A percentile compares a stretch with the other conserved stretches of the same genome.
Conservation (phyloP, 1,284 basidiomycete genomes). For the Tremellales sp. region DNA sequence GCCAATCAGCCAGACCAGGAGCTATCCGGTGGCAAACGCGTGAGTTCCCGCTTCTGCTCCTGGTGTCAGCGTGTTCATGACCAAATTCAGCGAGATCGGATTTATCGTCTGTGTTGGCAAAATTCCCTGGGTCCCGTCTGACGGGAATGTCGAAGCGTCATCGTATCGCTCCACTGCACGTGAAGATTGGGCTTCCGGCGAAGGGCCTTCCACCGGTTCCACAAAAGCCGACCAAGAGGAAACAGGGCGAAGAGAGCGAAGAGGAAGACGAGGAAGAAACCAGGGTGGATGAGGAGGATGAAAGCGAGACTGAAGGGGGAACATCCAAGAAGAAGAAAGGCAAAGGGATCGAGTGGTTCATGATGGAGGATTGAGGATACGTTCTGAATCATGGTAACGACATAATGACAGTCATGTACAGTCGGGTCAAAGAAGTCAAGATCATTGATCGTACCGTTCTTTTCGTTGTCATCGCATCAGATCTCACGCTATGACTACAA, state of each 20-base stretch:
- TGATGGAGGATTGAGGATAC: neutral
- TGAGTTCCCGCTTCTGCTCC: slow-evolving; percentile 13
- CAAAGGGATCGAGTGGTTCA: neutral
- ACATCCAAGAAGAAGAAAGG: neutral
- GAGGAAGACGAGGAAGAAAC: slow-evolving; percentile 34
- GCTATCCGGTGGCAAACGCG: slow-evolving; percentile 37
- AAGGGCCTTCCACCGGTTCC: slow-evolving; percentile 44
- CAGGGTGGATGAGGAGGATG: neutral
- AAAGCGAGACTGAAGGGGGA: neutral
- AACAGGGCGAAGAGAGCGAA: slow-evolving; percentile 29
- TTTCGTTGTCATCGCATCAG: too few relatives aligned
- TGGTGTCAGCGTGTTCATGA: neutral
- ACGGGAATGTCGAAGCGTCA: slow-evolving; percentile 41
- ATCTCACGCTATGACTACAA: too few relatives aligned
- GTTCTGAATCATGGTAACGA: too few relatives aligned
- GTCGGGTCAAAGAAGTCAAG: too few relatives aligned
- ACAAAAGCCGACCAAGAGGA: slow-evolving; percentile 39
- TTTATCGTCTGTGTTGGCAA: slow-evolving; percentile 36
- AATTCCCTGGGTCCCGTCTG: slow-evolving; percentile 35
- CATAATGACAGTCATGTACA: too few relatives aligned
- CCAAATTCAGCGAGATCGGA: slow-evolving; percentile 37
- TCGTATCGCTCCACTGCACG: slow-evolving; percentile 40
- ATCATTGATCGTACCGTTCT: too few relatives aligned
- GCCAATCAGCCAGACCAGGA: slow-evolving; percentile 13
- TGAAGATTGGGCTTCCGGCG: slow-evolving; percentile 40